Conservation (phyloP, 768 basidiomycete genomes). For the Phlegmacium glaucopus region DNA sequence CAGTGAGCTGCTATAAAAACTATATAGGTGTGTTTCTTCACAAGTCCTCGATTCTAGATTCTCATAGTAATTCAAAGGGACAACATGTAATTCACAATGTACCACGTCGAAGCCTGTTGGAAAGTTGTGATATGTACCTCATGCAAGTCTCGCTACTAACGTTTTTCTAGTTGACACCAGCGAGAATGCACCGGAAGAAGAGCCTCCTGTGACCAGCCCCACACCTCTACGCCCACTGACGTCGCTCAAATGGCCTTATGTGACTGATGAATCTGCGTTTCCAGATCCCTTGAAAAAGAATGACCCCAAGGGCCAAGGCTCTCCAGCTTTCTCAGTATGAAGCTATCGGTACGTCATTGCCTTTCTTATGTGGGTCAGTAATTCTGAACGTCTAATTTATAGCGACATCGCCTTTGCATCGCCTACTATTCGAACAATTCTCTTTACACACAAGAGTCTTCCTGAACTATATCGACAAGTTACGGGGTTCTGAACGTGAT, state of each 20-base stretch:
- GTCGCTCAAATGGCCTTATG: slow-evolving; percentile 81
- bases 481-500: slow-evolving; percentile 66
- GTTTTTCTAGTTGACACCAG: background rate
- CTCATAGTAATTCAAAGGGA: background rate
- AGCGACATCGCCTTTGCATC: slow-evolving; percentile 89
- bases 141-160: background rate
- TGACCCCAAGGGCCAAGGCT: slow-evolving; percentile 80
- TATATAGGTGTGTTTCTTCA: slow-evolving; percentile 70
- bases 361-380: no score
- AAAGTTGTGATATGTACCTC: background rate
- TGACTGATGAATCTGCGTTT: slow-evolving; percentile 76
- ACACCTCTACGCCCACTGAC: slow-evolving; percentile 61
- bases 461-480: slow-evolving; percentile 52
- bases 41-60: background rate
- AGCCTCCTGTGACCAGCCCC: slow-evolving; percentile 30
- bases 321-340: slow-evolving; percentile 74
- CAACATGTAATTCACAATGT: background rate
- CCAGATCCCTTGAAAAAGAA: slow-evolving; percentile 83
- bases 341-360: slow-evolving; percentile 57
- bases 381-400: background rate
- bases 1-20: slow-evolving; percentile 69
- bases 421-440: slow-evolving; percentile 49
- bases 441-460: slow-evolving; percentile 50
- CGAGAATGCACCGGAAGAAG: slow-evolving; percentile 3
- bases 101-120: no score